These are phyloP conservation scores for Colletotrichum navitas DNA, from an alignment of 2,329 filamentous ascomycete genomes.

Conservation along the genomic window DNA sequence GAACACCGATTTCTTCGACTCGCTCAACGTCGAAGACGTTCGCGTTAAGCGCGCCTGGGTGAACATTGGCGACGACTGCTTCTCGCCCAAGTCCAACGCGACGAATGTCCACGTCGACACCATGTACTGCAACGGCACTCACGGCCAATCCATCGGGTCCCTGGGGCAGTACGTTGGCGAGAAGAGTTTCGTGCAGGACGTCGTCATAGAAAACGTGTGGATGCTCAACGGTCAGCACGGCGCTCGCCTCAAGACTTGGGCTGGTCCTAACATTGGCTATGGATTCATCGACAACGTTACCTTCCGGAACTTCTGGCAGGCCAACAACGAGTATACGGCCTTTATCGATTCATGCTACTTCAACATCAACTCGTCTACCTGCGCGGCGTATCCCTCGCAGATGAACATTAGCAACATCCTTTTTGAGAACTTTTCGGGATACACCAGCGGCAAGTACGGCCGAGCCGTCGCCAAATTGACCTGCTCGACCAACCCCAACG, in stretches of 20 bases:
- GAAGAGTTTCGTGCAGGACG: slow-evolving; percentile 51
- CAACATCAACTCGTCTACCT: slow-evolving; percentile 72
- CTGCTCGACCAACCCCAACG: slow-evolving; percentile 64
- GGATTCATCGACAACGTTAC: slow-evolving; percentile 73
- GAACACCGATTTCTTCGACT: slow-evolving; percentile 67
- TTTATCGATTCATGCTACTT: slow-evolving; percentile 61
- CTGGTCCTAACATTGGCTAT: slow-evolving; percentile 63
- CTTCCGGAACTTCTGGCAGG: slow-evolving; percentile 67
- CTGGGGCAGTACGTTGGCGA: slow-evolving; percentile 70
- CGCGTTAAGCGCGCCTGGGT: slow-evolving; percentile 50
- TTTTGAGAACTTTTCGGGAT: slow-evolving; percentile 69
- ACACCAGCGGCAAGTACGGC: slow-evolving; percentile 66
- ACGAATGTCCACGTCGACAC: slow-evolving; percentile 71
- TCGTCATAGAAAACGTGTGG: slow-evolving; percentile 70
- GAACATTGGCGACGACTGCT: slow-evolving; percentile 75
- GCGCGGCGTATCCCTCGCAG: slow-evolving; percentile 66
- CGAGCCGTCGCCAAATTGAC: slow-evolving; percentile 65
- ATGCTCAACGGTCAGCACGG: slow-evolving; percentile 65
- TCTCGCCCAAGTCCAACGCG: slow-evolving; percentile 74
- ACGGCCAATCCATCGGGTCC: slow-evolving; percentile 72
- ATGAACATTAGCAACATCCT: slow-evolving; percentile 68
- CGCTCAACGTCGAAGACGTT: slow-evolving; percentile 43
- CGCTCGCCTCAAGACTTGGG: slow-evolving; percentile 76
- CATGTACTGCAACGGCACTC: slow-evolving; percentile 69
- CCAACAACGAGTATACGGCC: slow-evolving; percentile 73